Evolutionary conservation across 371 early-diverging fungal species (phyloP), one percentile per base, ranked within the genome.

Genomic region (Mucor circinelloides): DNA sequence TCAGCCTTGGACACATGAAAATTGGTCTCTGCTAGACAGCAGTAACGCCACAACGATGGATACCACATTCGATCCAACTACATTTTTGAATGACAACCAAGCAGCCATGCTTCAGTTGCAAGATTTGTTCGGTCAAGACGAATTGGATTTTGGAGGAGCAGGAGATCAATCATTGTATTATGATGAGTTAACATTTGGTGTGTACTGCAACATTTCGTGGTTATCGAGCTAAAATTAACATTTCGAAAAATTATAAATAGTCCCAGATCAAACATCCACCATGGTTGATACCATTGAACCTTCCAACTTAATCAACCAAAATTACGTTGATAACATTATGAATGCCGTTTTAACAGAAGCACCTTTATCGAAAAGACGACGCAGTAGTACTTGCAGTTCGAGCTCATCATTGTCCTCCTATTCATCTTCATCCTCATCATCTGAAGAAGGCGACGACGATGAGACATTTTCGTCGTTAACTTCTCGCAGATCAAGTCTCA

Each of bases 121-220:
- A 40, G 67, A 62, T 36, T 32, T 71, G 23, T 71, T 71, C 50
- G 71, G 71, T 5, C 71, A 67, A 50, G 67, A 71, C 31, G 66
- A 61, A 61, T 48, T 70, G 4, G 42, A 66, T 28, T 36, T 56
- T 57, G 34, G 36, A 25, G 56, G 50, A 12, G n/a, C 34, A 30
- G 34, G 15, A 23, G 19, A 38, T 25, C 30, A 31, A 30, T 52
- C 61, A 12, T 36, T 55, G 10, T 54, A 44, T 10, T 61, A 57
- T 52, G 61, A 66, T 38, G 61, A 65, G 28, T 52, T 56, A 25
- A 66, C 46, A 23, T 70, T 66, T 70, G 70, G 70, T 70, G 66
- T 40, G n/a, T 28, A 3, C 36, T 13, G 36, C 13, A 36, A 50
- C 19, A 50, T 8, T 50, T 19, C n/a, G 17, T 7, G n/a, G 44